Conservation (phyloP, 169 alveolate genomes). For the Perkinsus marinus region DNA sequence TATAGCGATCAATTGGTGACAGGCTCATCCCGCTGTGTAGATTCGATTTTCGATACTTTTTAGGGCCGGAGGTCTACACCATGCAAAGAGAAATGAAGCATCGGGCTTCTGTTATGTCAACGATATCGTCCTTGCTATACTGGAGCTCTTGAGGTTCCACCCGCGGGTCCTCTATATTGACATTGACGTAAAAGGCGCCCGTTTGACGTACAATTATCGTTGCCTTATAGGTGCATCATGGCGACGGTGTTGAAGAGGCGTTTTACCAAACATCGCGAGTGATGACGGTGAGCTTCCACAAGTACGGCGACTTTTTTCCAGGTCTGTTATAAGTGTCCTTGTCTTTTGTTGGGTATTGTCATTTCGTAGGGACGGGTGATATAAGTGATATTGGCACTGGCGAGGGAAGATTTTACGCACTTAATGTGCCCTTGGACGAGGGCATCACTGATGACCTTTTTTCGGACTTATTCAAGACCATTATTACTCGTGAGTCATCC, state of each 20-base stretch:
- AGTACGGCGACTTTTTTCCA: conserved; percentile 97
- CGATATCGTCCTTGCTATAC: conserved; percentile 91
- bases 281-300: conserved; percentile 94
- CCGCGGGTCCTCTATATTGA: conserved; percentile 97
- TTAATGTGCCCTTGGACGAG: conserved; percentile 93
- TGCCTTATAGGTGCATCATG: conserved; percentile 70
- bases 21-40: not conserved
- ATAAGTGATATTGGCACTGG: conserved; percentile 87
- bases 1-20: conserved; percentile 53
- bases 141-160: conserved; percentile 90
- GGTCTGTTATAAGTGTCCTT: conserved; percentile 30
- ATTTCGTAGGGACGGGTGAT: conserved; percentile 74
- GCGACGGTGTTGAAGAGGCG: conserved; percentile 97
- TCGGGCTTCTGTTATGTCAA: conserved; percentile 97
- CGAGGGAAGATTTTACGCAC: conserved; percentile 82
- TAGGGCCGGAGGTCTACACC: conserved; percentile 98
- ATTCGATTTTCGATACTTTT: not conserved
- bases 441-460: conserved; percentile 93
- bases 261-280: conserved; percentile 71
- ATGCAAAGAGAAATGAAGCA: conserved; percentile 92
- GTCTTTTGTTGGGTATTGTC: no score
- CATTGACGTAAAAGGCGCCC: conserved; percentile 81
- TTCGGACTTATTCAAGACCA: conserved; percentile 73
- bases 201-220: no score
- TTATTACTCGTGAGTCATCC: conserved; percentile 31